Percentiles rank a stretch among this genome's conserved stretches.
phyloP scores from a whole-genome alignment of 495 filamentous ascomycete species.

The Elaphomyces granulatus region DNA sequence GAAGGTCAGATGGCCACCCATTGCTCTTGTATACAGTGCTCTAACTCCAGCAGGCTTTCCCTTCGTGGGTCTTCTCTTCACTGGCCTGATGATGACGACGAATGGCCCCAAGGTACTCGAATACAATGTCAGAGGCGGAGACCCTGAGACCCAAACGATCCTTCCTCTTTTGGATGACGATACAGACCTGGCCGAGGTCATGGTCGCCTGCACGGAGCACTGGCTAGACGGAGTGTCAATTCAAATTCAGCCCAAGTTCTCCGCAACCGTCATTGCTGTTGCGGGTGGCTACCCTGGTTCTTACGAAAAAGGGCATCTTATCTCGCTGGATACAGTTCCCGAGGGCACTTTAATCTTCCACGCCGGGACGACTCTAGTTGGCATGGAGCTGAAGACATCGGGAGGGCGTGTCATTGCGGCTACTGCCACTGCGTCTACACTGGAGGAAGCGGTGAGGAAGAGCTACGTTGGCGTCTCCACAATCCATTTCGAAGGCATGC shows the following conservation, averaged over 20 bases:
- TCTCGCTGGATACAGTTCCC: conserved; percentile 39
- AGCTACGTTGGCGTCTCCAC: conserved; percentile 67
- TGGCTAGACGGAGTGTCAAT: conserved; percentile 58
- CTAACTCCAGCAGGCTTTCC: conserved; percentile 35
- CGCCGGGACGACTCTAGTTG: conserved; percentile 65
- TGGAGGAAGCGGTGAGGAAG: conserved; percentile 68
- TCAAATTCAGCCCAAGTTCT: conserved; percentile 50
- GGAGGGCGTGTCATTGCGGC: conserved; percentile 89
- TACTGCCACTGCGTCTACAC: conserved; percentile 56
- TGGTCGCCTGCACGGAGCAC: conserved; percentile 69
- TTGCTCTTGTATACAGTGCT: background rate
- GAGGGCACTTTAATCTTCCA: conserved; percentile 69
- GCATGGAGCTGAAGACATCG: conserved; percentile 48
- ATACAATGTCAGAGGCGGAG: conserved; percentile 94
- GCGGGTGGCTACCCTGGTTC: conserved; percentile 89
- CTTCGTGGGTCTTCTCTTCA: conserved; percentile 83
- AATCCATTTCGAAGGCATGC: conserved; percentile 81
- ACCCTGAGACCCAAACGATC: conserved; percentile 91
- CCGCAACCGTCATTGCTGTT: conserved; percentile 84
- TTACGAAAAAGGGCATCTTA: conserved; percentile 69
- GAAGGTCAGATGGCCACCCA: conserved; percentile 35
- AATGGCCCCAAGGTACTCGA: conserved; percentile 79
- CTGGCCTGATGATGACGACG: conserved; percentile 89
- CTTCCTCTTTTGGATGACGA: conserved; percentile 65
- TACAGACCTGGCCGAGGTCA: conserved; percentile 79